phyloP scores from a whole-genome alignment of 108 stramenopile genomes.

The Chaetoceros tenuissimus region DNA sequence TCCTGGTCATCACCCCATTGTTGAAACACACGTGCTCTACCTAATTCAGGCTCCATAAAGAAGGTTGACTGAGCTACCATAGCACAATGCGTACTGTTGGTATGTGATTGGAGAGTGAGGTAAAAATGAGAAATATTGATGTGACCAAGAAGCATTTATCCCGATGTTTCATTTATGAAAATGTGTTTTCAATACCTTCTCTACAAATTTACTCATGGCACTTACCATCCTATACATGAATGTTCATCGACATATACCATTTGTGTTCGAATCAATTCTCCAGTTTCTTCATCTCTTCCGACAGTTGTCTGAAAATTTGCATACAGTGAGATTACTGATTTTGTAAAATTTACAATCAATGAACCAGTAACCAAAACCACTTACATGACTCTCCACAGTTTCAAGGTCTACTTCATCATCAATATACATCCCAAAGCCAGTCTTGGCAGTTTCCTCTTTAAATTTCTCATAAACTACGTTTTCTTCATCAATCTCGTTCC shows the following conservation, averaged over 20 bases:
- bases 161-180: no score
- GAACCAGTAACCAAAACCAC: not conserved
- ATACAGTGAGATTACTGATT: not conserved
- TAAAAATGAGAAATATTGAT: no score
- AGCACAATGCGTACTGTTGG: slow-evolving; percentile 71
- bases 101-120: no score
- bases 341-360: not conserved
- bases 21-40: slow-evolving; percentile 80
- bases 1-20: slow-evolving; percentile 91
- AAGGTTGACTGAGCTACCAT: slow-evolving; percentile 83
- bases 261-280: slow-evolving; percentile 65
- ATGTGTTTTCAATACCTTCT: no score
- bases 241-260: slow-evolving; percentile 91
- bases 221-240: slow-evolving; percentile 77
- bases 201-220: not conserved
- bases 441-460: slow-evolving; percentile 37
- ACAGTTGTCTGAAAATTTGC: slow-evolving; percentile 37
- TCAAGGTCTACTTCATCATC: slow-evolving; percentile 47
- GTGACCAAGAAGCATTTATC: no score
- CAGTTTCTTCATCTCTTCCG: slow-evolving; percentile 54
- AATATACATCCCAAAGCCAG: slow-evolving; percentile 27
- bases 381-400: slow-evolving; percentile 47
- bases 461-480: slow-evolving; percentile 42
- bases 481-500: slow-evolving; percentile 44
- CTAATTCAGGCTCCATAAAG: slow-evolving; percentile 86